Evolutionary conservation across 495 filamentous ascomycete species (phyloP).

Genomic region (Halenospora varia): DNA sequence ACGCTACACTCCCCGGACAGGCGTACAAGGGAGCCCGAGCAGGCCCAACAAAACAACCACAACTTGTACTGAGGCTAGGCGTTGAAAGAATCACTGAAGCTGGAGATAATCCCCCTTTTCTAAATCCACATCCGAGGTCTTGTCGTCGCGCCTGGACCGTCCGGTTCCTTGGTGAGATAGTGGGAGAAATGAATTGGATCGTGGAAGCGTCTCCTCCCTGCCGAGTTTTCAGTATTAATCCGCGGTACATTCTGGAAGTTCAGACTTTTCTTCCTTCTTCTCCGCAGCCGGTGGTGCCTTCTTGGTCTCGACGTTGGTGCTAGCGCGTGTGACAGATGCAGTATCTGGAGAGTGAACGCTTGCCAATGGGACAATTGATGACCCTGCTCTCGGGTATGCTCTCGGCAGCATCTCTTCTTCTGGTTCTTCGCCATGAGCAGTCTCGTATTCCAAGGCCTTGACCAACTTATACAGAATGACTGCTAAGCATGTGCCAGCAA

Average conservation of each 20-base stretch:
- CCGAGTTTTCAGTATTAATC: neutral
- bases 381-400: neutral
- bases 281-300: neutral
- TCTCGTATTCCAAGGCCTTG: slow-evolving; percentile 67
- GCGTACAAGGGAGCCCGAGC: no score
- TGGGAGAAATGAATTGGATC: neutral
- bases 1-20: no score
- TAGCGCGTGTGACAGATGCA: neutral
- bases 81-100: no score
- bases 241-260: neutral
- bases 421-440: slow-evolving; percentile 24
- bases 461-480: slow-evolving; percentile 64
- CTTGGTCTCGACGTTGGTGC: neutral
- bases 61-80: no score
- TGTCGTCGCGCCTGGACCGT: no score
- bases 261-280: neutral
- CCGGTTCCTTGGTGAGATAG: neutral
- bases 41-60: no score
- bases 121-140: no score
- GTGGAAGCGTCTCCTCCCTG: neutral
- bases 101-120: no score
- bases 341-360: neutral
- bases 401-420: neutral
- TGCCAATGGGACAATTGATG: neutral
- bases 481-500: slow-evolving; percentile 55